phyloP scores from a whole-genome alignment of 2,329 filamentous ascomycete species.

The Neocatenulostroma microsporum region DNA sequence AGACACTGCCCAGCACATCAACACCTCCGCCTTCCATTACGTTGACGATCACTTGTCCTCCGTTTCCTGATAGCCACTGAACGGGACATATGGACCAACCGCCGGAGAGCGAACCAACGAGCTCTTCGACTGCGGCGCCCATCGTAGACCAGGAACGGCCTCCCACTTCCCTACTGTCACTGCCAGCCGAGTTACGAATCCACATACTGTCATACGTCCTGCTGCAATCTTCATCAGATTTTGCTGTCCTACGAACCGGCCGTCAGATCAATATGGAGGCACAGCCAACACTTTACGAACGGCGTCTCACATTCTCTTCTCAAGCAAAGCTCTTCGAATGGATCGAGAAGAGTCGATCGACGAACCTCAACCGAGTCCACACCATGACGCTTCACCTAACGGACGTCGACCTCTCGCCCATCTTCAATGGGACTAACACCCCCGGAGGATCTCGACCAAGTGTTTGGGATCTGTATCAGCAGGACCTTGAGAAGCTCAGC shows the following conservation, averaged over 20 bases:
- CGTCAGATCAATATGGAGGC: constrained; percentile 20
- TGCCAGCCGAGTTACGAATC: constrained; percentile 13
- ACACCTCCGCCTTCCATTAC: too few relatives aligned
- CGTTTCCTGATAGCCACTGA: too few relatives aligned
- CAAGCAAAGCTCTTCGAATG: constrained; percentile 22
- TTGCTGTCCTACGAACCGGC: constrained; percentile 14
- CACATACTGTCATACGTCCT: constrained; percentile 11
- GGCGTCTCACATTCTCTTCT: constrained; percentile 17
- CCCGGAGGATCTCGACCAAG: constrained; percentile 4
- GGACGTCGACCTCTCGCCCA: constrained; percentile 22
- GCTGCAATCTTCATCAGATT: not conserved
- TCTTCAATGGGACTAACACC: too few relatives aligned
- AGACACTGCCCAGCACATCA: too few relatives aligned
- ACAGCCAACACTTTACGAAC: constrained; percentile 16
- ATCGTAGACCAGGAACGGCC: too few relatives aligned
- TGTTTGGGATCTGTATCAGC: constrained; percentile 22
- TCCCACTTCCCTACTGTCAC: constrained; percentile 8
- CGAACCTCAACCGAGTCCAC: constrained; percentile 18
- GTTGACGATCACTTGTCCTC: too few relatives aligned
- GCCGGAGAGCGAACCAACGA: too few relatives aligned
- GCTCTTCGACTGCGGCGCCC: too few relatives aligned
- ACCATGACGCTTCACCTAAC: constrained; percentile 17
- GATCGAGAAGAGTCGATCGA: constrained; percentile 15
- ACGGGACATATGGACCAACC: too few relatives aligned
- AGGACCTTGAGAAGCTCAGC: constrained; percentile 20